Evolutionary conservation across 2,329 filamentous ascomycete genomes (phyloP), one percentile per base, ranked within the genome.

Genomic region (Alternaria tenuissima): DNA sequence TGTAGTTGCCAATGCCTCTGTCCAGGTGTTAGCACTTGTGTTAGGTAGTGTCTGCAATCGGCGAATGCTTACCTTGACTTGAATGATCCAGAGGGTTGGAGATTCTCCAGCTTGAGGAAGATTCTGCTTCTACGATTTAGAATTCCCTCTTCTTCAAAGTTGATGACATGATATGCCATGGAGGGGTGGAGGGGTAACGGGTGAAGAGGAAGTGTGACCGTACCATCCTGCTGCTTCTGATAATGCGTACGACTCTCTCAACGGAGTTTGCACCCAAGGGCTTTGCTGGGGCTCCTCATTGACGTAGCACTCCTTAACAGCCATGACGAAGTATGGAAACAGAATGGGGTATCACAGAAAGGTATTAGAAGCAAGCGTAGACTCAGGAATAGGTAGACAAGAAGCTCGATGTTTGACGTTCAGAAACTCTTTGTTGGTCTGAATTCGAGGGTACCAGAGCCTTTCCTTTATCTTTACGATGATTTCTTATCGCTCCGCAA

Each of bases 11-110:
- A 62, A 94, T 87, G 30, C 90, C 91, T 66, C 73, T 75, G 51
- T 48, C 14, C 26, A 11, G 28, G 24, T 39, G 36, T 73, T 41
- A 71, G 66, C 38, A 54, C 54, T 14, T 42, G 18, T 41, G 22
- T 24, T n/a, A 16, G 30, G 32, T 36, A 54, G 20, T 18, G 16
- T 9, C 22, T 54, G 39, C 14, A 47, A 44, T 16, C 26, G 30
- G 20, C 43, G 22, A n/a, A 57, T 52, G 48, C 68, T 61, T 76
- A 78, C 76, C 76, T 70, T 47, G 91, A 94, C 78, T 96, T 95
- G 87, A 96, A 96, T 39, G 91, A 94, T 64, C 91, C 91, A 22
- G 90, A 91, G 5, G 92, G 93, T 74, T 96, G 93, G 55, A 93
- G 86, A 75, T 91, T 92, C 71, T 96, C 92, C 63, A 95, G 87